Conservation (phyloP, 495 filamentous ascomycete species). For the Daldinia concentrica region DNA sequence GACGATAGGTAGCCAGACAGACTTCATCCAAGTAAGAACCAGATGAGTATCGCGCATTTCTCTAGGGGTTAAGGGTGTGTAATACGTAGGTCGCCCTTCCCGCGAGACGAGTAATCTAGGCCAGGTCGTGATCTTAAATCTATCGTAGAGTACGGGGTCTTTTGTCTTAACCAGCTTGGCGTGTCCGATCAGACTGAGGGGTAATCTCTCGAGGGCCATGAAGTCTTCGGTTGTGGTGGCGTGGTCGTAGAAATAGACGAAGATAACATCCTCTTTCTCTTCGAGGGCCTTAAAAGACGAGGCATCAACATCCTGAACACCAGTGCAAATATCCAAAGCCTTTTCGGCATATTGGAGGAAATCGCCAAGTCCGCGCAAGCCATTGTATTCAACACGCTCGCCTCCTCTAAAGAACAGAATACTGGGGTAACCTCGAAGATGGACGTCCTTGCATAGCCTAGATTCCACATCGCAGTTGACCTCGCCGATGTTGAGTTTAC, state of each 20-base stretch:
- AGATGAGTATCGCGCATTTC: slow-evolving; percentile 88
- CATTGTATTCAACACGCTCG: slow-evolving; percentile 91
- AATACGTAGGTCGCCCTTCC: slow-evolving; percentile 88
- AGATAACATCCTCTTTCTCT: slow-evolving; percentile 92
- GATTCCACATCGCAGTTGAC: slow-evolving; percentile 91
- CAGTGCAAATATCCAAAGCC: slow-evolving; percentile 78
- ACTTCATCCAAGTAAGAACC: slow-evolving; percentile 91
- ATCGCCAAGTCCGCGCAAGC: slow-evolving; percentile 91
- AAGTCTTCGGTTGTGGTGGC: slow-evolving; percentile 95
- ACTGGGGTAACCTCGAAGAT: slow-evolving; percentile 81
- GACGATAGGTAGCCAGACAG: slow-evolving; percentile 96
- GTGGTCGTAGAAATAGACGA: slow-evolving; percentile 96
- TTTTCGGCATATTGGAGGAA: slow-evolving; percentile 86
- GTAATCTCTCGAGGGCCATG: slow-evolving; percentile 82
- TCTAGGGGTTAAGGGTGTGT: slow-evolving; percentile 79
- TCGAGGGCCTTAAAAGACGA: slow-evolving; percentile 83
- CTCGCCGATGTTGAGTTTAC: slow-evolving; percentile 88
- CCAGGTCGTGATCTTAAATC: slow-evolving; percentile 96
- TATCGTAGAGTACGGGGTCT: slow-evolving; percentile 72
- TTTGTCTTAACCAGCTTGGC: slow-evolving; percentile 91
- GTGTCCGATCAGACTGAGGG: slow-evolving; percentile 86
- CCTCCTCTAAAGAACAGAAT: slow-evolving; percentile 93
- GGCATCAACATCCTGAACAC: slow-evolving; percentile 81
- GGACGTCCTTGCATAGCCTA: slow-evolving; percentile 88
- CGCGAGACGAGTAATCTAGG: slow-evolving; percentile 88